Evolutionary conservation across 306 rosid genomes (phyloP).

Genomic region (Abrus pulchellus): DNA sequence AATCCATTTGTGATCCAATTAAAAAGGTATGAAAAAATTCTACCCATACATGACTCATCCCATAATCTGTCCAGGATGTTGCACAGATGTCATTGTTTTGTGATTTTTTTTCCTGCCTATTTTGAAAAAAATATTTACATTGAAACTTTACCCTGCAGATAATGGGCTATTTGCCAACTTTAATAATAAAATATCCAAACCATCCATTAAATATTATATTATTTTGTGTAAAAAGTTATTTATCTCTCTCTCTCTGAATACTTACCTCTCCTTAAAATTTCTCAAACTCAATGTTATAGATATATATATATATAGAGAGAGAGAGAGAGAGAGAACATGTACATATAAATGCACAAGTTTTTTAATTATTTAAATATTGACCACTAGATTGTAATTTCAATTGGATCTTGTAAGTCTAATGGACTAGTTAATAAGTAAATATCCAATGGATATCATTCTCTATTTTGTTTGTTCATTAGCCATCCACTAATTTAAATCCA

Average conservation of each 20-base stretch:
- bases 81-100: too few relatives aligned
- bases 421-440: neutral
- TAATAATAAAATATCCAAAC: neutral
- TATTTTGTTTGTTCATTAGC: neutral
- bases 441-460: neutral
- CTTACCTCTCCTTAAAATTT: constrained; percentile 20
- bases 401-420: constrained; percentile 4
- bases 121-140: too few relatives aligned
- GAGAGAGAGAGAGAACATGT: neutral
- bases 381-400: constrained; percentile 19
- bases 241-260: constrained; percentile 4
- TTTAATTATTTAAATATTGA: neutral
- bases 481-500: neutral
- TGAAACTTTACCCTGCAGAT: too few relatives aligned
- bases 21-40: neutral
- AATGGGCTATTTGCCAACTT: neutral
- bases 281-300: neutral
- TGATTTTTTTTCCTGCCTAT: too few relatives aligned
- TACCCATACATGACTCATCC: neutral
- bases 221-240: neutral
- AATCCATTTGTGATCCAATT: neutral
- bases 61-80: too few relatives aligned
- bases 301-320: too few relatives aligned
- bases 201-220: constrained; percentile 14
- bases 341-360: neutral